Conservation (phyloP, 2,329 filamentous ascomycete genomes). For the Rasamsonia emersonii region DNA sequence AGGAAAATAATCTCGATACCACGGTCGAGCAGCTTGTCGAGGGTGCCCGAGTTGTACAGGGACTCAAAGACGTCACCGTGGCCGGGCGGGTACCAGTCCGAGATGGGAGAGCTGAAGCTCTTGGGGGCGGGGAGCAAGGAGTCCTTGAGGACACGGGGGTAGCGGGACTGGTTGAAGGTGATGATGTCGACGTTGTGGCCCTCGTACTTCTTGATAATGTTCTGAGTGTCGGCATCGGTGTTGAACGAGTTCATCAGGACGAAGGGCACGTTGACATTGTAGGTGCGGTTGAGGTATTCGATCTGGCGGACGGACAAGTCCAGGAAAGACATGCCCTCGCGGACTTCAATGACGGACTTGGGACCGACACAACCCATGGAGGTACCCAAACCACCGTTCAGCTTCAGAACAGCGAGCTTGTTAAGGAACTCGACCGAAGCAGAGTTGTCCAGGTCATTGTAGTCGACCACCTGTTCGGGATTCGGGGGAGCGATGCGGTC, state of each 20-base stretch:
- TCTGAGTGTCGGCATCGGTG: slow-evolving; percentile 94
- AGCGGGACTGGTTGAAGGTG: slow-evolving; percentile 99
- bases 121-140: slow-evolving; percentile 94
- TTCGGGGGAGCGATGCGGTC: slow-evolving; percentile 92
- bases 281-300: slow-evolving; percentile 97
- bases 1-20: slow-evolving; percentile 98
- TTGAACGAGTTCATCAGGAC: slow-evolving; percentile 99
- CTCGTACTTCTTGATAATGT: slow-evolving; percentile 99
- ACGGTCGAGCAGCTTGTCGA: slow-evolving; percentile 90
- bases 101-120: slow-evolving; percentile 73
- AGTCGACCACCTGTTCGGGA: slow-evolving; percentile 88
- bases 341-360: slow-evolving; percentile 99
- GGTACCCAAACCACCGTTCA: slow-evolving; percentile 97
- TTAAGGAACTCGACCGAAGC: slow-evolving; percentile 90
- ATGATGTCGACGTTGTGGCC: slow-evolving; percentile 99
- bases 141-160: slow-evolving; percentile 97
- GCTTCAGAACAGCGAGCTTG: slow-evolving; percentile 97
- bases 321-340: slow-evolving; percentile 99
- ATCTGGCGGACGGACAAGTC: slow-evolving; percentile 98
- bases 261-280: slow-evolving; percentile 94
- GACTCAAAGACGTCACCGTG: slow-evolving; percentile 99
- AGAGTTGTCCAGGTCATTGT: slow-evolving; percentile 78
- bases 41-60: slow-evolving; percentile 96
- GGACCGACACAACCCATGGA: slow-evolving; percentile 99
- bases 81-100: slow-evolving; percentile 97